Evolutionary conservation across 495 filamentous ascomycete species (phyloP).

Genomic region (Margaritispora aquatica): DNA sequence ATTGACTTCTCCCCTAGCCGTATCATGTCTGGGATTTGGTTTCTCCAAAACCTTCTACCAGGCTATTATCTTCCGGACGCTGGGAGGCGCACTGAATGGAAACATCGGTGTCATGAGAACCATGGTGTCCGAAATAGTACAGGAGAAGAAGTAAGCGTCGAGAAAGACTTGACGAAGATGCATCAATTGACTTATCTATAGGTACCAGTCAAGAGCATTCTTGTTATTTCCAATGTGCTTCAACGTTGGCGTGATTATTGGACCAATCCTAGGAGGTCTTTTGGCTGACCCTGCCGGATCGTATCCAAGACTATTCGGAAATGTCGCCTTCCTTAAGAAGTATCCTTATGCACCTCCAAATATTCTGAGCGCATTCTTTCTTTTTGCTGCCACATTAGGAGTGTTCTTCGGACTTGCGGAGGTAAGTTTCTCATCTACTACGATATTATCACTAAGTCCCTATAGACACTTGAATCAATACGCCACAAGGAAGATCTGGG

Average conservation of each 20-base stretch:
- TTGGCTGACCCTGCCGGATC: slow-evolving; percentile 66
- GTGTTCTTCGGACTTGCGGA: slow-evolving; percentile 65
- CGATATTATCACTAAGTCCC: not conserved
- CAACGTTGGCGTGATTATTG: slow-evolving; percentile 72
- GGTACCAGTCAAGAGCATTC: slow-evolving; percentile 74
- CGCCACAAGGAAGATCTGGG: slow-evolving; percentile 45
- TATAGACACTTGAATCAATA: slow-evolving; percentile 43
- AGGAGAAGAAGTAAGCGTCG: slow-evolving; percentile 51
- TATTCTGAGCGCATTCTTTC: slow-evolving; percentile 60
- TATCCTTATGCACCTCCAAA: slow-evolving; percentile 76
- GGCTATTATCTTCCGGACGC: slow-evolving; percentile 63
- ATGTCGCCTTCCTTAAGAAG: slow-evolving; percentile 55
- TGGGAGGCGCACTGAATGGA: slow-evolving; percentile 75
- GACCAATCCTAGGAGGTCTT: slow-evolving; percentile 65
- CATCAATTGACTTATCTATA: slow-evolving; percentile 38
- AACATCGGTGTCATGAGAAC: slow-evolving; percentile 77
- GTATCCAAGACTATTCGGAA: slow-evolving; percentile 64
- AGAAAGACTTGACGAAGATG: no score
- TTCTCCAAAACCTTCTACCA: slow-evolving; percentile 69
- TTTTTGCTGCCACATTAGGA: slow-evolving; percentile 45
- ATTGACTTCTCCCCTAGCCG: slow-evolving; percentile 56
- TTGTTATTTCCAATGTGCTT: slow-evolving; percentile 73
- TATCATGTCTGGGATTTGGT: slow-evolving; percentile 70
- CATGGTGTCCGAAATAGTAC: slow-evolving; percentile 65
- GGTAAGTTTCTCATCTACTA: slow-evolving; percentile 29